phyloP scores from a whole-genome alignment of 331 rosid species.

The Acacia pycnantha region DNA sequence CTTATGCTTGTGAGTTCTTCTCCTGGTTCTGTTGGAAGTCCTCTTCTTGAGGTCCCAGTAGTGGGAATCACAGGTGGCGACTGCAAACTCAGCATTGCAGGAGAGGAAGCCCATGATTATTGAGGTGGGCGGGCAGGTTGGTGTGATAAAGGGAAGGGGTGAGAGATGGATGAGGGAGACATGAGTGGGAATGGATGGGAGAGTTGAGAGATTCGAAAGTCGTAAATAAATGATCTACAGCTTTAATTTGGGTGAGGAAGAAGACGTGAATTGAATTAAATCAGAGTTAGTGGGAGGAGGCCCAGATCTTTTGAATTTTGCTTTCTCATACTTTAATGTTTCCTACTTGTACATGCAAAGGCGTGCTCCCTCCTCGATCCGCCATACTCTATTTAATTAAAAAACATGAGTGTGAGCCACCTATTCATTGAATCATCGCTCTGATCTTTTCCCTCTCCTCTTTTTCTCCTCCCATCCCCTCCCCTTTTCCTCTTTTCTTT shows the following conservation, averaged over 20 bases:
- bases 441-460: neutral
- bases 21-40: neutral
- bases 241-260: constrained; percentile 31
- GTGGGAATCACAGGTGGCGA: constrained; percentile 67
- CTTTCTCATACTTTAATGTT: neutral
- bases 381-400: neutral
- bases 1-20: constrained; percentile 8
- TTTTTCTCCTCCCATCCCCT: neutral
- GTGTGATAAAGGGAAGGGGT: neutral
- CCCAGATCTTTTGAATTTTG: neutral
- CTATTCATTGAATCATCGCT: neutral
- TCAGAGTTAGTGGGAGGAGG: neutral
- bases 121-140: neutral
- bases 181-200: constrained; percentile 27
- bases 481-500: neutral
- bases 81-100: constrained; percentile 77
- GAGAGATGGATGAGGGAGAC: constrained; percentile 12
- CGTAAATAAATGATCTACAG: constrained; percentile 40
- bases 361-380: neutral
- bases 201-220: constrained; percentile 26
- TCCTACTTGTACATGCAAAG: neutral
- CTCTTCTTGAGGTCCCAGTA: constrained; percentile 51
- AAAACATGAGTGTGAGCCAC: neutral
- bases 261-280: constrained; percentile 17
- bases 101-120: constrained; percentile 67